Percentiles rank a stretch among this genome's conserved stretches.
Evolutionary conservation across 1,284 basidiomycete genomes (phyloP).

Genomic region (Ceratobasidium sp.): DNA sequence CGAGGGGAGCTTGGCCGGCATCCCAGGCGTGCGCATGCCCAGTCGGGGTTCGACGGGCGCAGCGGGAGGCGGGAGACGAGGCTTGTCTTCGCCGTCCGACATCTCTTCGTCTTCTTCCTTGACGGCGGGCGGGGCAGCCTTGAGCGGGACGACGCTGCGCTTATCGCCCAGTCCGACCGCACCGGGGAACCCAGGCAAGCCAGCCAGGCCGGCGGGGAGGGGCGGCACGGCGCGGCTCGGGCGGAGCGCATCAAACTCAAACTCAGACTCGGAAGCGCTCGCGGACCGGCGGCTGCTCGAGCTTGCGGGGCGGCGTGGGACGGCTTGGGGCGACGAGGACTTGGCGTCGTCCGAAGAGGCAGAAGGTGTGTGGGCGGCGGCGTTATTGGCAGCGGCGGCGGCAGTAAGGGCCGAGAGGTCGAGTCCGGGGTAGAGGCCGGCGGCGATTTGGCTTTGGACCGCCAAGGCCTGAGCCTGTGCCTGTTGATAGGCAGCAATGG

Average conservation of each 20-base stretch:
- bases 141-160: slow-evolving; percentile 36
- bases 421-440: slow-evolving; percentile 20
- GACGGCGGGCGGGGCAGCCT: slow-evolving; percentile 35
- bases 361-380: slow-evolving; percentile 2
- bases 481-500: slow-evolving; percentile 27
- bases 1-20: slow-evolving; percentile 23
- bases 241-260: not conserved
- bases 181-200: slow-evolving; percentile 19
- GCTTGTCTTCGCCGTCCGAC: not conserved
- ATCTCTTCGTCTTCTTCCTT: slow-evolving; percentile 37
- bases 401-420: slow-evolving; percentile 30
- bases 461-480: slow-evolving; percentile 26
- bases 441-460: slow-evolving; percentile 24
- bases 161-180: slow-evolving; percentile 20
- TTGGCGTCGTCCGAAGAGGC: slow-evolving; percentile 14
- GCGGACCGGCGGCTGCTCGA: slow-evolving; percentile 24
- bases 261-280: slow-evolving; percentile 1
- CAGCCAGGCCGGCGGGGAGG: not conserved
- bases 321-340: slow-evolving; percentile 13
- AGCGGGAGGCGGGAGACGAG: not conserved
- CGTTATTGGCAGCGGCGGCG: slow-evolving; percentile 14
- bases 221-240: slow-evolving; percentile 10
- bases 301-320: slow-evolving; percentile 19
- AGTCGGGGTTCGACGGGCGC: slow-evolving; percentile 26
- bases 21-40: slow-evolving; percentile 28